Percentiles rank a stretch among this genome's conserved stretches.
Evolutionary conservation across 257 asterid genomes (phyloP).

Genomic region (Jaltomata sinuosa): DNA sequence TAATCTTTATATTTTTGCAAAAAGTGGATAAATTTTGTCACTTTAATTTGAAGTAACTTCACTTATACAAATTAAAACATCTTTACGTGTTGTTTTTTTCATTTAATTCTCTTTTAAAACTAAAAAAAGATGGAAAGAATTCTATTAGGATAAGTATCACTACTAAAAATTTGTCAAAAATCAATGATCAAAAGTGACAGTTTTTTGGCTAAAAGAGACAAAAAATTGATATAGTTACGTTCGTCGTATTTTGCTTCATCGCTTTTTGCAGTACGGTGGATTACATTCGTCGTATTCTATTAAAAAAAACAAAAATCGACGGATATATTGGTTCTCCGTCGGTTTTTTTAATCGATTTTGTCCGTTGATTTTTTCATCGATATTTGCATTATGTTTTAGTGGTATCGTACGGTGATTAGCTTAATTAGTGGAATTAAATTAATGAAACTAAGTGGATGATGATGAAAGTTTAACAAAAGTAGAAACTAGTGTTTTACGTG

Average conservation of each 20-base stretch:
- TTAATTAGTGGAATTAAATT: neutral
- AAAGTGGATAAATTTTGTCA: neutral
- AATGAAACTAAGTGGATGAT: neutral
- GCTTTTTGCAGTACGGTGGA: too few species aligned
- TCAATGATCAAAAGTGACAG: too few species aligned
- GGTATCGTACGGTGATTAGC: neutral
- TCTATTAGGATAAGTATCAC: neutral
- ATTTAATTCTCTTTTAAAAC: neutral
- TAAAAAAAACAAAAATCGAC: too few species aligned
- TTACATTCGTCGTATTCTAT: too few species aligned
- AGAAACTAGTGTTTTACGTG: neutral
- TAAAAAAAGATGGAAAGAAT: neutral
- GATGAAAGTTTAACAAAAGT: neutral
- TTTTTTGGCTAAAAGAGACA: too few species aligned
- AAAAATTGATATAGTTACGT: too few species aligned
- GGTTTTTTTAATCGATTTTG: too few species aligned
- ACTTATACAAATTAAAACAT: neutral
- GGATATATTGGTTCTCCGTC: too few species aligned
- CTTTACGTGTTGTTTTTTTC: neutral
- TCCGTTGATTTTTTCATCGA: too few species aligned
- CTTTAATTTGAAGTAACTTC: slow-evolving; percentile 1
- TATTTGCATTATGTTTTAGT: too few species aligned
- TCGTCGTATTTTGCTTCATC: too few species aligned
- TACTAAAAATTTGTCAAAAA: too few species aligned
- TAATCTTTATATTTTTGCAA: neutral